Percentiles rank a stretch among this genome's conserved stretches.
Evolutionary conservation across 352 stramenopile species (phyloP).

Genomic region (Pythium biforme): DNA sequence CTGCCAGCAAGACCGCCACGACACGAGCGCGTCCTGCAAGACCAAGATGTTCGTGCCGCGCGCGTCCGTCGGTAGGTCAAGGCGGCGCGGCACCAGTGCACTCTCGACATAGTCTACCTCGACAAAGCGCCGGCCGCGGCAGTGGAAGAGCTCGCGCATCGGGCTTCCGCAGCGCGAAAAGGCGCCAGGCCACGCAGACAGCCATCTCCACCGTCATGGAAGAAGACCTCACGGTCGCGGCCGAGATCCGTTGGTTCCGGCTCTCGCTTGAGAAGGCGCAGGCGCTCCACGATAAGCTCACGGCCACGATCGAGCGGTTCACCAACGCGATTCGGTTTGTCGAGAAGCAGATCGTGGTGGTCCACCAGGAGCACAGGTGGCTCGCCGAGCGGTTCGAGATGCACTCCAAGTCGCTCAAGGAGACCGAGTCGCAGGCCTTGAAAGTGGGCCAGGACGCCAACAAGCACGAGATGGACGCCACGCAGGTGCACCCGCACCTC

Average conservation of each 20-base stretch:
- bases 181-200: conserved; percentile 83
- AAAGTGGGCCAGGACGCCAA: conserved; percentile 63
- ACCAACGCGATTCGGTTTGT: conserved; percentile 77
- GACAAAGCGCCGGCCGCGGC: too few relatives aligned
- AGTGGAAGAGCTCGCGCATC: conserved; percentile 95
- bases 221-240: conserved; percentile 77
- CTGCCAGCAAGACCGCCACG: too few relatives aligned
- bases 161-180: conserved; percentile 90
- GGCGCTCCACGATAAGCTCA: conserved; percentile 79
- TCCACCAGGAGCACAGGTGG: conserved; percentile 66
- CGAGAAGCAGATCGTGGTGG: conserved; percentile 58
- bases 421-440: conserved; percentile 81
- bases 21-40: too few relatives aligned
- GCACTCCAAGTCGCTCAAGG: conserved; percentile 83
- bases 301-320: conserved; percentile 84
- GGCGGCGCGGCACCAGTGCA: too few relatives aligned
- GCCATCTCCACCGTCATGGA: conserved; percentile 80
- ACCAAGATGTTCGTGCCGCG: too few relatives aligned
- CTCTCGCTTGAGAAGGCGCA: conserved; percentile 83
- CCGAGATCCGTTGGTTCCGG: conserved; percentile 88
- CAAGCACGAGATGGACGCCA: conserved; percentile 71
- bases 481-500: conserved; percentile 65
- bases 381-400: conserved; percentile 85
- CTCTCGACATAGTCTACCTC: too few relatives aligned
- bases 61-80: too few relatives aligned